Evolutionary conservation across 163 green algal species (phyloP), one percentile per base, ranked within the genome.

Genomic region (Coccomyxa subellipsoidea): DNA sequence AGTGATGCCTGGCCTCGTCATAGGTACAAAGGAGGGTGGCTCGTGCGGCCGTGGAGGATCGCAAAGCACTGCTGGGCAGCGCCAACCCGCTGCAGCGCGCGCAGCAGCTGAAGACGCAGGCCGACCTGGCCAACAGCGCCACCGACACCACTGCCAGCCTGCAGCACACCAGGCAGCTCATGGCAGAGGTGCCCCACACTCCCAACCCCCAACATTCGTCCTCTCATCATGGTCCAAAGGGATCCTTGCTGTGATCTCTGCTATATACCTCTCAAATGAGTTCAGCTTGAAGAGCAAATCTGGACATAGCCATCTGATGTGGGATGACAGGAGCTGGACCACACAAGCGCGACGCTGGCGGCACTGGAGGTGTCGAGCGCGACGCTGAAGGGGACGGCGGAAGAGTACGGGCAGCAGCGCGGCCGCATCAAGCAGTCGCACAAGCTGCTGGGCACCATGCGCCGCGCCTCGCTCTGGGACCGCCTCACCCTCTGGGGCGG

Each of bases 121-220:
- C 83, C 25, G 89, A 91, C 36, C 59, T 87, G 27, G 83, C 91
- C 32, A 54, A 76, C 29, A 84, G 87, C 15, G 81, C 88, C 0
- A 71, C 91, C 75, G 85, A 89, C 72, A 87, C 94, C 36, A 96
- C 93, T 12, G 87, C 88, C 31, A 90, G 85, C 79, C 87, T 97
- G 83, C 82, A 88, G 54, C 87, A 90, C 47, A 93, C 91, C 0
- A 86, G 86, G 10, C 87, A 92, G 81, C 77, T 93, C 38, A 81
- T 94, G 77, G 54, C 76, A 7, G 35, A 87, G 84, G 73, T 84
- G 73, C 21, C 25, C 69, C 23, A 18, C 47, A 12, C 47, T 59
- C 47, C 5, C 47, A 59, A 2, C 3, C 47, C n/a, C n/a, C n/a
- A n/a, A n/a, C n/a, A n/a, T n/a, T n/a, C n/a, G n/a, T n/a, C n/a